Base-by-base conservation (phyloP, 805 yeast genomes). In the Metschnikowia koreensis region DNA sequence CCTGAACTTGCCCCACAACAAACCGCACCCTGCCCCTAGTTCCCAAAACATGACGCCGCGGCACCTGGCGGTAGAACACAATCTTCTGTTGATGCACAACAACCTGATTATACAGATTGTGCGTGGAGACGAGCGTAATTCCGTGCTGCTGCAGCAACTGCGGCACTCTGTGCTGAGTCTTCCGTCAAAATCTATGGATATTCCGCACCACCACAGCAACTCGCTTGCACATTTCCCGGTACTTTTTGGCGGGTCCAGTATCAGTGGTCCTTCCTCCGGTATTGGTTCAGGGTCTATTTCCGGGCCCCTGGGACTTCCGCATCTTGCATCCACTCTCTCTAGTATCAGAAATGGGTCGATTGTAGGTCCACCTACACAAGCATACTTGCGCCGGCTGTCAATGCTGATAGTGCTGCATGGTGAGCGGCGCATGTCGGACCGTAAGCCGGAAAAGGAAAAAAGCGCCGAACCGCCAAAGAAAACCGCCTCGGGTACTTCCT, bases 141-240 rank as follows among this genome's bases (percentile, higher is more conserved):
- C 73, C 7, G 60, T 74, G 12, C 61, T 68, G 27, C 66, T 69
- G 46, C 61, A 60, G 46, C 61, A 60, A 26, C 61, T 52, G 55
- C 56, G 77, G 52, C 77, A 70, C 40, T 71, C 76, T 29, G 73
- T 74, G 10, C 68, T 71, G 52, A 70, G 75, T 6, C 64, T 74
- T 31, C 79, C 79, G 8, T 71, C 76, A 15, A 74, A 74, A 57
- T 67, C 73, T 15, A 74, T 74, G 79, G 70, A 74, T 56, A 74
- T 74, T 9, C 79, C 79, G 1, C 79, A 74, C 58, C 79, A 74
- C 60, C 77, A 74, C 52, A 68, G 66, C 63, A 66, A 62, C 50
- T 67, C 76, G 6, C 64, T 74, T 60, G 76, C 76, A 3, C 79
- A 74, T 55, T 62, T 74, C 45, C 79, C 79, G 0, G 68, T 71